Base-by-base conservation (phyloP, 2,329 filamentous ascomycete genomes). In the Colletotrichum falcatum region DNA sequence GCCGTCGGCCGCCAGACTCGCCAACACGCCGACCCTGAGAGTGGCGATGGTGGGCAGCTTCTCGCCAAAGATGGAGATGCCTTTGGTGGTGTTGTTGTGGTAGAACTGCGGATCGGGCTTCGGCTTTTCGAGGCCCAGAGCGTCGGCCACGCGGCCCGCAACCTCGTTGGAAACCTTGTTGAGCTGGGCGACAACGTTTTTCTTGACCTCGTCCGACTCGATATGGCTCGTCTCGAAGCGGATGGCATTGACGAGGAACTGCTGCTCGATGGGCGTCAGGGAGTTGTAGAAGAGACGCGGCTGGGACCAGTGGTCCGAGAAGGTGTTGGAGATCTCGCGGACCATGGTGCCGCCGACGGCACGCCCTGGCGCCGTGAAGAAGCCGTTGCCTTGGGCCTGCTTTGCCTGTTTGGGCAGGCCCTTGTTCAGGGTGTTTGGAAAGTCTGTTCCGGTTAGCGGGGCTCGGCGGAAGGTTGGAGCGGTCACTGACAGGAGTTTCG, bases 211-310 rank as follows among this genome's bases (percentile, higher is more conserved):
- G 0, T 79, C 74, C 51, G 88, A 90, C 74, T 84, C 81, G 42
- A 94, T 75, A 18, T 91, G 86, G 28, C 88, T 85, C 0, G 85
- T 86, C 81, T 94, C 92, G 78, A 94, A 93, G 35, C 91, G 89
- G 65, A 94, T 89, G 0, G 90, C 91, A 77, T 94, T 91, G 81
- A 94, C 85, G 48, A 94, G 79, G 76, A 92, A 90, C 76, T 94
- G 91, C 78, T 92, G 88, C 80, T 94, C 91, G 0, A 85, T 84
- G 1, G 86, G 83, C 1, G 86, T 83, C 60, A 94, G 83, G 0
- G 90, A 93, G 84, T 94, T 94, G 85, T 88, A 93, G 81, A 94
- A 93, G 16, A 94, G 84, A 1, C 91, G 87, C 0, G 91, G 88
- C 77, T 94, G 92, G 3, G 88, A 89, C 90, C 91, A 94, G 77